Evolutionary conservation across 2,329 filamentous ascomycete species (phyloP), one percentile per base, ranked within the genome.

Genomic region (Rhynchosporium graminicola): DNA sequence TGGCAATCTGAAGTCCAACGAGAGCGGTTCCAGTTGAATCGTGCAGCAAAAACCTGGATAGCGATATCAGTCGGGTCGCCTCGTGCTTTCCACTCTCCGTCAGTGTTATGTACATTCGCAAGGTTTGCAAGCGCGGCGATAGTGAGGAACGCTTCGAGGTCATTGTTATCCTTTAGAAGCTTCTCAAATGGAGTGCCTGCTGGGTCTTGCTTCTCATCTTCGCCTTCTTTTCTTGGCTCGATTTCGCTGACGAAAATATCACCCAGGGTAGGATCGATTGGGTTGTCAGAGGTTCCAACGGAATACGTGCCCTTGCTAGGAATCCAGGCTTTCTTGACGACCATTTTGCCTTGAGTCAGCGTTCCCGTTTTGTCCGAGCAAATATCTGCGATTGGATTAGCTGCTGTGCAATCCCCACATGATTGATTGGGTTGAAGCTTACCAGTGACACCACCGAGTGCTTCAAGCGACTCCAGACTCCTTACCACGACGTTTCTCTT

Each of bases 361-460:
- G 87, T 89, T 4, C 89, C 89, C 0, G 89, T 92, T 77, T 91
- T 92, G 73, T 92, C 89, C 0, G 87, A 90, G 73, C 89, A 91
- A 51, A 92, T 87, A 77, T 33, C 64, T 69, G 81, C 83, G 12
- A 15, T 45, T 45, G 12, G n/a, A 15, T 45, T 45, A 45, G 42
- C 13, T 45, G 42, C 42, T 45, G 42, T 45, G n/a, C 42, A n/a
- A 36, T 15, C n/a, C 42, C 42, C n/a, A 45, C 38, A 13, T 42
- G 15, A 42, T 13, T 42, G 38, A 13, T 12, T 42, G 7, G 38
- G 15, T n/a, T n/a, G 15, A 42, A 45, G 15, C 42, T 45, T n/a
- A 45, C 42, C 42, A 45, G 36, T 36, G 9, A 85, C 82, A 48
- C 79, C 82, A 26, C 83, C 83, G 9, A 85, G 74, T 4, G 82